phyloP scores from a whole-genome alignment of 108 stramenopile genomes.

The Nannochloropsis oceanica region DNA sequence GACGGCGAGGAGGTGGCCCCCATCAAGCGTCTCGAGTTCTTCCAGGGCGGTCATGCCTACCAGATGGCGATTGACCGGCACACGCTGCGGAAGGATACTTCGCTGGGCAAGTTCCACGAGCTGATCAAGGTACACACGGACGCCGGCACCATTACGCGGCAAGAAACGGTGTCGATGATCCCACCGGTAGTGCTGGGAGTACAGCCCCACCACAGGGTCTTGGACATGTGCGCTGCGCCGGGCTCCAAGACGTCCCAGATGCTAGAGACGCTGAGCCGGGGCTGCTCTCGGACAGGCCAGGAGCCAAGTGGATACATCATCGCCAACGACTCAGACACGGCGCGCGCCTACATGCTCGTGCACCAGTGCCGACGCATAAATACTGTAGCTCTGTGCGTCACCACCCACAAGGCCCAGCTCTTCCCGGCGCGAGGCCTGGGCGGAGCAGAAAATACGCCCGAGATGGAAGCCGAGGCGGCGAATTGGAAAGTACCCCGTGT shows the following conservation, averaged over 20 bases:
- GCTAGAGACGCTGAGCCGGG: slow-evolving; percentile 48
- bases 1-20: slow-evolving; percentile 33
- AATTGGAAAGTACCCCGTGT: slow-evolving; percentile 2
- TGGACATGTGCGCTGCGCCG: slow-evolving; percentile 97
- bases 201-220: slow-evolving; percentile 53
- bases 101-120: slow-evolving; percentile 29
- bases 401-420: slow-evolving; percentile 68
- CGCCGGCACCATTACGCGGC: slow-evolving; percentile 63
- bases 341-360: slow-evolving; percentile 90
- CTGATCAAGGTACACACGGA: slow-evolving; percentile 38
- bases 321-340: slow-evolving; percentile 81
- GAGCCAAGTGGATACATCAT: slow-evolving; percentile 63
- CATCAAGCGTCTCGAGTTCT: slow-evolving; percentile 28
- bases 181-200: slow-evolving; percentile 83
- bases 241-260: slow-evolving; percentile 94
- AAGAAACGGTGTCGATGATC: slow-evolving; percentile 97
- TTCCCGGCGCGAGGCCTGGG: slow-evolving; percentile 29
- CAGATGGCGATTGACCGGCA: slow-evolving; percentile 39
- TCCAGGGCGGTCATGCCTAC: slow-evolving; percentile 38
- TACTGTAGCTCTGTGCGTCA: slow-evolving; percentile 65
- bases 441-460: background rate
- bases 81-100: slow-evolving; percentile 30
- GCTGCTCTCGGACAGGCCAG: background rate
- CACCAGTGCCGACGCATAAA: slow-evolving; percentile 75
- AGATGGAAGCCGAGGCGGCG: background rate